Evolutionary conservation across 179 eudicot genomes (phyloP).

Genomic region (Spergularia azorica): DNA sequence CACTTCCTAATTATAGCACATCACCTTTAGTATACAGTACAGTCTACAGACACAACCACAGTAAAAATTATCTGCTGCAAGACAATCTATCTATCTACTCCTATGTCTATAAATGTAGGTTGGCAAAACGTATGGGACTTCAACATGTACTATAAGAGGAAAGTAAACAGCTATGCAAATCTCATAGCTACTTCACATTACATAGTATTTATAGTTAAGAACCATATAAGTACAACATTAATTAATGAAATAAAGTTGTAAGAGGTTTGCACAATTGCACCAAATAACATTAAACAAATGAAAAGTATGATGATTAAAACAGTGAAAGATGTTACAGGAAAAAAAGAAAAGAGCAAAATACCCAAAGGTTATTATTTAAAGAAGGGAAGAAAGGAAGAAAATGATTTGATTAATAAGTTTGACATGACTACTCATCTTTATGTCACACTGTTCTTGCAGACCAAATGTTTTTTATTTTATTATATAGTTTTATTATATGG

Average conservation of each 20-base stretch:
- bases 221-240: too few species aligned
- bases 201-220: too few species aligned
- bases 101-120: background rate
- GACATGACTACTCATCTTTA: conserved; percentile 55
- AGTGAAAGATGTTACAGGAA: conserved; percentile 17
- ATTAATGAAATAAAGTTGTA: background rate
- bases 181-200: too few species aligned
- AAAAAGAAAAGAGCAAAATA: conserved; percentile 10
- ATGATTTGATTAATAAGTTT: conserved; percentile 48
- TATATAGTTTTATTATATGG: too few species aligned
- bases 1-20: conserved; percentile 4
- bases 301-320: conserved; percentile 1
- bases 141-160: conserved; percentile 5
- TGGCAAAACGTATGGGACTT: conserved; percentile 14
- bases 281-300: background rate
- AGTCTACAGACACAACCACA: background rate
- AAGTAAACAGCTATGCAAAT: background rate
- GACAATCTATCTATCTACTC: background rate
- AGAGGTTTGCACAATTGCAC: background rate
- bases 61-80: background rate
- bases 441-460: conserved; percentile 42
- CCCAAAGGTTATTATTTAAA: conserved; percentile 12
- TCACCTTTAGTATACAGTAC: conserved; percentile 9
- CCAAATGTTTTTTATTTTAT: background rate
- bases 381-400: conserved; percentile 26